phyloP scores from a whole-genome alignment of 345 rosid genomes.

The Rhizophora apiculata region DNA sequence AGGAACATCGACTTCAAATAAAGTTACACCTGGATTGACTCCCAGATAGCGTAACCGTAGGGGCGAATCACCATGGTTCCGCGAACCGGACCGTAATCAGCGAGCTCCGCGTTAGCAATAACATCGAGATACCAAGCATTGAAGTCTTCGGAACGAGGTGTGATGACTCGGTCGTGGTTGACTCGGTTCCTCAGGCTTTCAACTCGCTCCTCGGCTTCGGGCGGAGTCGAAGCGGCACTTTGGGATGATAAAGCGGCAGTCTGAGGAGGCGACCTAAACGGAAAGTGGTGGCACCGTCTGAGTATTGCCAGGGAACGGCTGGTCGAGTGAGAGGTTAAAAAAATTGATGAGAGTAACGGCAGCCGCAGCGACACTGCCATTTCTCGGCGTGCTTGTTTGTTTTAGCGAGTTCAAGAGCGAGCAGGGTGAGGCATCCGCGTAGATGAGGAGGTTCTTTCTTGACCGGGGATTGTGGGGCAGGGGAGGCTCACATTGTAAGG shows the following conservation, averaged over 20 bases:
- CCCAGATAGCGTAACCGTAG: slow-evolving; percentile 93
- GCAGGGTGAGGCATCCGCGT: too few species aligned
- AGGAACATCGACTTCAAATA: background rate
- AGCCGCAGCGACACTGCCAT: slow-evolving; percentile 70
- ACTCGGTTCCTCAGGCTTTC: slow-evolving; percentile 29
- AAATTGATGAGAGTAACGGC: slow-evolving; percentile 49
- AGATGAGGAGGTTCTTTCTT: slow-evolving; percentile 18
- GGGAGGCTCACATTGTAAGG: background rate
- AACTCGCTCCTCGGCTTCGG: slow-evolving; percentile 50
- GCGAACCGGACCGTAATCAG: slow-evolving; percentile 92
- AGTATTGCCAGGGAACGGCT: slow-evolving; percentile 36
- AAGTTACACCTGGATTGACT: slow-evolving; percentile 79
- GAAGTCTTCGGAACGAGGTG: slow-evolving; percentile 89
- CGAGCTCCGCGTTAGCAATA: slow-evolving; percentile 88
- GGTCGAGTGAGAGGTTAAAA: slow-evolving; percentile 40
- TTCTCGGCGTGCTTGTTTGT: background rate
- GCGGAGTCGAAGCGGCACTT: slow-evolving; percentile 47
- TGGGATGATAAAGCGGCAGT: slow-evolving; percentile 47
- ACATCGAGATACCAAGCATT: slow-evolving; percentile 92
- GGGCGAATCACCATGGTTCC: slow-evolving; percentile 98
- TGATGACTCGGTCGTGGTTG: slow-evolving; percentile 45
- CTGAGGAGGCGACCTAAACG: slow-evolving; percentile 18
- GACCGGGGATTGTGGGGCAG: background rate
- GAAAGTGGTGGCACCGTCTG: slow-evolving; percentile 24
- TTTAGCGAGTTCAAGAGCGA: background rate